Base-by-base conservation (phyloP, 805 yeast species). In the Metahyphopichia silvanorum region DNA sequence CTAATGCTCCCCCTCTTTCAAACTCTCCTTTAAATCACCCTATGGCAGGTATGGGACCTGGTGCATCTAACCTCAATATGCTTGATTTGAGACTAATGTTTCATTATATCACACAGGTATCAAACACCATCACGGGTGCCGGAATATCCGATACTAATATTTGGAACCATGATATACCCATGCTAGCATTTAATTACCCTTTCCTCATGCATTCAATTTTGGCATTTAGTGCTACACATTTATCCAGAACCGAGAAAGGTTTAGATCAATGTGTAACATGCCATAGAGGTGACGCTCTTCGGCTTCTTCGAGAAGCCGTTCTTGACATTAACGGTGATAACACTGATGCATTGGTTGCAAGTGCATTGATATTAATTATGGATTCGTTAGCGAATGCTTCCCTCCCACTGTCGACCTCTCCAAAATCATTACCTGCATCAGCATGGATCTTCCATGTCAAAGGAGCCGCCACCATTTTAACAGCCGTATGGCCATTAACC, bases 371-470 rank as follows among this genome's bases (percentile, higher is more conserved):
- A 23, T 65, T 91, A 35, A 88, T 88, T 34, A 85, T 91, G 85
- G 98, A 91, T 55, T 86, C 97, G 0, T 64, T 87, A 43, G 97
- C 97, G 3, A 89, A 89, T 57, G 97, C 96, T 0, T 76, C 81
- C 2, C 63, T 74, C 29, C 95, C 77, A 27, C 53, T 58, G 27
- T 58, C 62, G 21, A 62, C 69, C 2, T 60, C 67, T 3, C 68
- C 78, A 3, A 76, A 74, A 43, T 80, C 88, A 2, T 58, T 88
- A 36, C 95, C 96, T 1, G 89, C 97, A 2, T 80, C 93, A 3
- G 95, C 97, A 0, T 91, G 98, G 98, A 80, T 91, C 35, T 93
- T 86, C 66, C 97, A 91, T 51, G 96, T 91, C 9, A 85, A 93
- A 47, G 98, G 97, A 20, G 96, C 97, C 0, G 96, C 96, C 5